These are phyloP conservation scores for Wickerhamiella pararugosa DNA, from an alignment of 1,139 yeast genomes.

Conservation along the genomic window DNA sequence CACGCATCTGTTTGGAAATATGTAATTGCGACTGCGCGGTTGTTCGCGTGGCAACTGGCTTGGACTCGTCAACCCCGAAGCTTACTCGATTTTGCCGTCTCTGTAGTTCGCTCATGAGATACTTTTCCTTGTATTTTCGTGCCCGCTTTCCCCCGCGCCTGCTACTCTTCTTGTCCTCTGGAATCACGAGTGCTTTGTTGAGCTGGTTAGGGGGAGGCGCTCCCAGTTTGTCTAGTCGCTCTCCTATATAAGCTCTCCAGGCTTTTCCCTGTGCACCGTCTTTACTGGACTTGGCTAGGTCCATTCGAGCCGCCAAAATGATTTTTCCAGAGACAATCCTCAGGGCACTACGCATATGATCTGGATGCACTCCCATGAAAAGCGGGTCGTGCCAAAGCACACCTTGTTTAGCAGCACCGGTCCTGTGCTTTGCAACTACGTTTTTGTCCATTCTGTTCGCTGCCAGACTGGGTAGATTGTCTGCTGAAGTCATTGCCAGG, in stretches of 20 bases:
- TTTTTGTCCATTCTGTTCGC: constrained; percentile 33
- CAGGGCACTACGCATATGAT: constrained; percentile 52
- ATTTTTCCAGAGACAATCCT: constrained; percentile 70
- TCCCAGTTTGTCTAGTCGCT: constrained; percentile 53
- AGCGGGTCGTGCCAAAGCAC: constrained; percentile 27
- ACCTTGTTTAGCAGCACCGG: constrained; percentile 35
- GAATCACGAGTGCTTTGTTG: constrained; percentile 69
- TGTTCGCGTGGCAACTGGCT: too few relatives aligned
- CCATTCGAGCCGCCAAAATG: constrained; percentile 73
- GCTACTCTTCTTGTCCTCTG: constrained; percentile 62
- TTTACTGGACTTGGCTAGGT: constrained; percentile 31
- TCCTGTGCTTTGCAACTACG: constrained; percentile 22
- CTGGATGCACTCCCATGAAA: constrained; percentile 36
- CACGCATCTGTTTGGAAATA: too few relatives aligned
- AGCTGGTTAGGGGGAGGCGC: constrained; percentile 63
- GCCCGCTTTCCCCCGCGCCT: constrained; percentile 77
- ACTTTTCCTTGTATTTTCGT: constrained; percentile 66
- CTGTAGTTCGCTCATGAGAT: constrained; percentile 65
- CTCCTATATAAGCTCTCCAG: constrained; percentile 44
- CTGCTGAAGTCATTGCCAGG: constrained; percentile 59
- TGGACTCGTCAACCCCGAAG: constrained; percentile 35
- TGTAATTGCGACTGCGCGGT: too few relatives aligned
- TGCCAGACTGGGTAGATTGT: constrained; percentile 63
- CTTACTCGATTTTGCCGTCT: constrained; percentile 74
- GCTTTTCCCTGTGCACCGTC: constrained; percentile 44